phyloP scores from a whole-genome alignment of 179 eudicot genomes.

The Heliamphora pulchella region DNA sequence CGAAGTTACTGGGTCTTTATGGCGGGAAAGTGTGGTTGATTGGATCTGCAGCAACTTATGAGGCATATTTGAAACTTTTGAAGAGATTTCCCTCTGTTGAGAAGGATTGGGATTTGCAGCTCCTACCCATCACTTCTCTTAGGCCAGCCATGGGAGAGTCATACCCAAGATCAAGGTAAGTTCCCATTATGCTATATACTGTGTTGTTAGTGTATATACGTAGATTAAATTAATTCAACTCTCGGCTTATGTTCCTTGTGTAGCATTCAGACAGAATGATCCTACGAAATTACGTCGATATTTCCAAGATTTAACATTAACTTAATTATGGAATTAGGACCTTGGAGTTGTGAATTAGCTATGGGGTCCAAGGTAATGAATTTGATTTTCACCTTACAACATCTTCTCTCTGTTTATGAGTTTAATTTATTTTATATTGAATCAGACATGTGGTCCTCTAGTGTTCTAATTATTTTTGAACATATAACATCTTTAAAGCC shows the following conservation, averaged over 20 bases:
- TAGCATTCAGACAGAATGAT: too few species aligned
- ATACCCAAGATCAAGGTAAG: constrained; percentile 42
- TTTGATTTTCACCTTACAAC: too few species aligned
- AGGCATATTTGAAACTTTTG: constrained; percentile 50
- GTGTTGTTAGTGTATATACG: neutral
- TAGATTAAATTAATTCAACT: neutral
- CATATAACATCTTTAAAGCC: too few species aligned
- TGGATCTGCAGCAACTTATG: constrained; percentile 45
- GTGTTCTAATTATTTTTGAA: too few species aligned
- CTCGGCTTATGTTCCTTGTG: too few species aligned
- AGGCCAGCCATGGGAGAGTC: constrained; percentile 26
- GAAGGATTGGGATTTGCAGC: constrained; percentile 71
- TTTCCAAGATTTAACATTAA: too few species aligned
- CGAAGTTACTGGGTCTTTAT: constrained; percentile 32
- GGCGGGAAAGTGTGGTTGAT: constrained; percentile 59
- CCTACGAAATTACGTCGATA: too few species aligned
- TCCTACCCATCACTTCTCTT: constrained; percentile 67
- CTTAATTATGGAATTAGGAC: neutral
- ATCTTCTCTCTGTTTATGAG: neutral
- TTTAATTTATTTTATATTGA: neutral
- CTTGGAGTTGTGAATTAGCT: neutral
- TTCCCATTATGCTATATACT: neutral
- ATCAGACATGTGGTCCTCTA: neutral
- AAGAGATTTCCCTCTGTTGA: constrained; percentile 56
- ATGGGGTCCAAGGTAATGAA: too few species aligned